Percentiles rank a stretch among this genome's conserved stretches.
phyloP scores from a whole-genome alignment of 2,329 filamentous ascomycete species.

The Arthrinium phaeospermum region DNA sequence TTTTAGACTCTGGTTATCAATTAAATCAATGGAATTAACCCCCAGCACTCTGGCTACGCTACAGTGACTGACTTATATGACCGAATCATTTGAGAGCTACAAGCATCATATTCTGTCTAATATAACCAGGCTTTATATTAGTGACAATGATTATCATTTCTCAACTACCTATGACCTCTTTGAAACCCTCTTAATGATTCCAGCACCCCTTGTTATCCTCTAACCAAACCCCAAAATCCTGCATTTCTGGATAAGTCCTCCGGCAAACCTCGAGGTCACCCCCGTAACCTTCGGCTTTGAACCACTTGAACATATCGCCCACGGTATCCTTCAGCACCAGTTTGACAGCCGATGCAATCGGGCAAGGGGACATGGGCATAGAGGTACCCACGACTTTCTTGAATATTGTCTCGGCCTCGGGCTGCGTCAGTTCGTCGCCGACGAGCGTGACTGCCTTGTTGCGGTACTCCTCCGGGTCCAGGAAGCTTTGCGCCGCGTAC shows the following conservation, averaged over 20 bases:
- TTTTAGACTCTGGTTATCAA: neutral
- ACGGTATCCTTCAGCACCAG: slow-evolving; percentile 39
- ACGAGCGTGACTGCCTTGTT: slow-evolving; percentile 44
- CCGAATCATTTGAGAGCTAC: neutral
- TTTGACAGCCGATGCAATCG: slow-evolving; percentile 36
- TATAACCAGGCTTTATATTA: neutral
- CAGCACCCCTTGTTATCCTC: slow-evolving; percentile 3
- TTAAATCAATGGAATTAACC: no score
- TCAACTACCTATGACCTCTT: no score
- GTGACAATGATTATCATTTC: neutral
- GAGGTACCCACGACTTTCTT: slow-evolving; percentile 37
- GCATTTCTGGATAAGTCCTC: slow-evolving; percentile 35
- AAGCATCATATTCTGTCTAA: neutral
- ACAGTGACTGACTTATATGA: neutral
- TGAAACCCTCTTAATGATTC: neutral
- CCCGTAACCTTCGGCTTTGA: slow-evolving; percentile 42
- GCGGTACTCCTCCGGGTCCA: slow-evolving; percentile 39
- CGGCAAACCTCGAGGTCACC: slow-evolving; percentile 39
- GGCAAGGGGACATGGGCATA: slow-evolving; percentile 36
- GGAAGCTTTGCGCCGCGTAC: slow-evolving; percentile 45
- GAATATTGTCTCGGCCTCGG: slow-evolving; percentile 40
- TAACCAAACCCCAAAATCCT: slow-evolving; percentile 34
- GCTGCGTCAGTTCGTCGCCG: slow-evolving; percentile 46
- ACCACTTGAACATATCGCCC: slow-evolving; percentile 45
- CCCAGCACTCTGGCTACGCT: neutral